Conservation (phyloP, 441 rosid genomes). For the Populus tomentosa region DNA sequence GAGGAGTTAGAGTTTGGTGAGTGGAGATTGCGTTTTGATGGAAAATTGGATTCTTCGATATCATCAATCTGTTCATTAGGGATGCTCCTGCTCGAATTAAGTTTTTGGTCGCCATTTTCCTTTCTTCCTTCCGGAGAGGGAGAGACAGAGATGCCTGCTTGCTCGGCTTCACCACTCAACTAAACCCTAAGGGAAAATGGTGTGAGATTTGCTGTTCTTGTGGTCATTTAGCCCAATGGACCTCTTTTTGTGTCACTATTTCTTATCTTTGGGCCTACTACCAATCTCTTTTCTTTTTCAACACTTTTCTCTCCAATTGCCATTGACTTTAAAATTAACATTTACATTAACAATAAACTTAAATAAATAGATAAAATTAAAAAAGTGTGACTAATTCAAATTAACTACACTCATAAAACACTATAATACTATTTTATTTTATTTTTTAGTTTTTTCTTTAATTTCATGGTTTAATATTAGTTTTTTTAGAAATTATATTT, state of each 20-base stretch:
- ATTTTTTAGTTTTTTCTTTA: too few relatives aligned
- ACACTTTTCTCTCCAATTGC: neutral
- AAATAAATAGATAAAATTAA: too few relatives aligned
- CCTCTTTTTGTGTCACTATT: neutral
- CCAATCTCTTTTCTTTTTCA: accelerated
- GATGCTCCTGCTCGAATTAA: constrained; percentile 66
- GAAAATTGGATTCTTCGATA: constrained; percentile 25
- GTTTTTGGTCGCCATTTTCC: constrained; percentile 67
- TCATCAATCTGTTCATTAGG: constrained; percentile 43
- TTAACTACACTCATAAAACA: too few relatives aligned
- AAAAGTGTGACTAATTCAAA: too few relatives aligned
- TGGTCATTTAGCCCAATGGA: neutral
- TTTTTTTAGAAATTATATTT: too few relatives aligned
- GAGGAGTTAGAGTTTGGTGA: constrained; percentile 36
- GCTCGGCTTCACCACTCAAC: neutral
- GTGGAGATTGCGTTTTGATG: constrained; percentile 26
- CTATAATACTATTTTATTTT: too few relatives aligned
- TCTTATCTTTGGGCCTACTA: neutral
- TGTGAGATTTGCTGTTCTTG: neutral
- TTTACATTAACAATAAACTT: too few relatives aligned
- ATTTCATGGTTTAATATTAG: too few relatives aligned
- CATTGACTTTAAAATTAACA: too few relatives aligned
- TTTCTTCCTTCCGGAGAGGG: neutral
- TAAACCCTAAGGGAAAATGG: constrained; percentile 16
- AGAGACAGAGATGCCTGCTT: neutral